phyloP scores from a whole-genome alignment of 106 monocot species.

The Allium cepa region DNA sequence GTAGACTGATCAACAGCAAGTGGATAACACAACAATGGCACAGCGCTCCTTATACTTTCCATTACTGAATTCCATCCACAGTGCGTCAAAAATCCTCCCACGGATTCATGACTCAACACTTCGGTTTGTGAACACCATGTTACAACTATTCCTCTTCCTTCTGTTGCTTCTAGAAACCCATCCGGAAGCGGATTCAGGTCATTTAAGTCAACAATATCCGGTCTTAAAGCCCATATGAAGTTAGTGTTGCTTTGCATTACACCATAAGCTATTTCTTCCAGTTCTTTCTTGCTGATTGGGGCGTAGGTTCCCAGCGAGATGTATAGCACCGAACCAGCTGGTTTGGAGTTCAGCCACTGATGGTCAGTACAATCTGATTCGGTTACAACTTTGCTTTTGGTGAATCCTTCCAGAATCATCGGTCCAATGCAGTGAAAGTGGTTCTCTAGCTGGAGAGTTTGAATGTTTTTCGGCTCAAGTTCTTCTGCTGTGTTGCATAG shows the following conservation, averaged over 20 bases:
- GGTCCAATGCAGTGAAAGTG: slow-evolving; percentile 73
- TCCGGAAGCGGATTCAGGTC: slow-evolving; percentile 43
- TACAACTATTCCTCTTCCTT: slow-evolving; percentile 32
- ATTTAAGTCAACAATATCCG: slow-evolving; percentile 45
- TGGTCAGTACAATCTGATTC: slow-evolving; percentile 50
- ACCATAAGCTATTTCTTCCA: slow-evolving; percentile 61
- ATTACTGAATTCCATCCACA: slow-evolving; percentile 80
- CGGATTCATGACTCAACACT: slow-evolving; percentile 34
- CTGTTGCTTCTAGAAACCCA: slow-evolving; percentile 24
- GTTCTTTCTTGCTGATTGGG: slow-evolving; percentile 31
- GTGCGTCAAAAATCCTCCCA: slow-evolving; percentile 63
- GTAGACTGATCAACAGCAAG: slow-evolving; percentile 60
- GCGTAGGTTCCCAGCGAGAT: slow-evolving; percentile 82
- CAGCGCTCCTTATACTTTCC: slow-evolving; percentile 48
- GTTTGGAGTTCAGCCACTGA: slow-evolving; percentile 47
- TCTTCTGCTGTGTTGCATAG: slow-evolving; percentile 67
- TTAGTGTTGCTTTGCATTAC: slow-evolving; percentile 21
- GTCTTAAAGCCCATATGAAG: slow-evolving; percentile 61
- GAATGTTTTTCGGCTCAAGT: slow-evolving; percentile 40
- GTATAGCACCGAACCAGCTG: slow-evolving; percentile 52
- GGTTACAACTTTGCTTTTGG: slow-evolving; percentile 17
- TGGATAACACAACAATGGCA: slow-evolving; percentile 60
- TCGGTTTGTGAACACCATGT: slow-evolving; percentile 61
- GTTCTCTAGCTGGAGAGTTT: slow-evolving; percentile 23
- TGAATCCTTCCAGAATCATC: slow-evolving; percentile 30